Conservation (phyloP, 768 basidiomycete species). For the Ramaria sp. region DNA sequence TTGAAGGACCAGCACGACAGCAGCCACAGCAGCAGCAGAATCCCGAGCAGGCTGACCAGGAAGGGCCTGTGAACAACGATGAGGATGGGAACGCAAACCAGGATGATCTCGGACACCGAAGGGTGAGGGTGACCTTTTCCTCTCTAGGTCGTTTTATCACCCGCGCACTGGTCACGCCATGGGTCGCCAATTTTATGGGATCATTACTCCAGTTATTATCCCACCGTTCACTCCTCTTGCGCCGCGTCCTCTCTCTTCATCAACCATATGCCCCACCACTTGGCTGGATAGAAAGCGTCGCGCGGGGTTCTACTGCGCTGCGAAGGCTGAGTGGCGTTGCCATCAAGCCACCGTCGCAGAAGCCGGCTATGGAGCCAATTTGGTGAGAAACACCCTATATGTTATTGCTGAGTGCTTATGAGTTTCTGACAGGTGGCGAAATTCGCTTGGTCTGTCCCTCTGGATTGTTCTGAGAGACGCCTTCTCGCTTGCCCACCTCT, state of each 20-base stretch:
- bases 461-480: slow-evolving; percentile 63
- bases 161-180: slow-evolving; percentile 58
- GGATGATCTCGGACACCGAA: slow-evolving; percentile 15
- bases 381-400: slow-evolving; percentile 31
- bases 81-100: slow-evolving; percentile 16
- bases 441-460: slow-evolving; percentile 54
- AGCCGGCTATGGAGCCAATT: slow-evolving; percentile 42
- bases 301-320: not conserved
- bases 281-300: not conserved
- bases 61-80: slow-evolving; percentile 39
- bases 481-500: slow-evolving; percentile 54
- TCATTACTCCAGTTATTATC: slow-evolving; percentile 26
- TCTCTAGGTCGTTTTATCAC: slow-evolving; percentile 58
- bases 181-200: slow-evolving; percentile 58
- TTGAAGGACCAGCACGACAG: slow-evolving; percentile 15
- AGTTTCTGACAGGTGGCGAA: slow-evolving; percentile 42
- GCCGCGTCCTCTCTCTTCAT: slow-evolving; percentile 2
- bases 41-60: slow-evolving; percentile 23
- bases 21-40: slow-evolving; percentile 24
- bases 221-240: not conserved
- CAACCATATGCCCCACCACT: not conserved
- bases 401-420: not conserved
- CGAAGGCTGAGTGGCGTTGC: not conserved
- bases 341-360: not conserved
- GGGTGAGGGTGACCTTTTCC: slow-evolving; percentile 32